These are phyloP conservation scores for Trichoderma semiorbis DNA, from an alignment of 2,329 filamentous ascomycete species.

Conservation along the genomic window DNA sequence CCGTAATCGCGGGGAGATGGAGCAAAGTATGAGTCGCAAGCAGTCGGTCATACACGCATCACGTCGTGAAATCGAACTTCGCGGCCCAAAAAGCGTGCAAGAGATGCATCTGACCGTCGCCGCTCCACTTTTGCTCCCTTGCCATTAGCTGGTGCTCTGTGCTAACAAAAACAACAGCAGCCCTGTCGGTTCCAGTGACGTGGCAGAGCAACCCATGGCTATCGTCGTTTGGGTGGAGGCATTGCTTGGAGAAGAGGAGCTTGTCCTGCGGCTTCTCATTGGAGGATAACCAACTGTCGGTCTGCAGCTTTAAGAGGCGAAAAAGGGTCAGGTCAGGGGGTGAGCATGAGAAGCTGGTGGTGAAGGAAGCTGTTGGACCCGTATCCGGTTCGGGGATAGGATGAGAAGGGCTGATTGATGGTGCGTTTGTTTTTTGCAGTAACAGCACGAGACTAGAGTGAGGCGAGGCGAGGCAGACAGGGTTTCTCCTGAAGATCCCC, in stretches of 20 bases:
- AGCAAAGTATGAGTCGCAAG: neutral
- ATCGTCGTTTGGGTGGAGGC: neutral
- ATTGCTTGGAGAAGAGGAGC: constrained; percentile 4
- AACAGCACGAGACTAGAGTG: neutral
- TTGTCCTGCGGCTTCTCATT: neutral
- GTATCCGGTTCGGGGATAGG: neutral
- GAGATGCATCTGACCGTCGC: constrained; percentile 12
- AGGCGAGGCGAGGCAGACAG: neutral
- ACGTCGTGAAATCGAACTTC: constrained; percentile 1
- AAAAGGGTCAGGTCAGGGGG: neutral
- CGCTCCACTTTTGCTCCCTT: constrained; percentile 9
- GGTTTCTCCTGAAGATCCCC: neutral
- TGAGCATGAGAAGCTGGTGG: neutral
- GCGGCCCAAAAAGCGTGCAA: constrained; percentile 12
- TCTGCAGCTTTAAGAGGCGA: constrained; percentile 8
- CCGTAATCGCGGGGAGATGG: neutral
- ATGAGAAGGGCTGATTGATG: neutral
- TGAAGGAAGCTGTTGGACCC: constrained; percentile 1
- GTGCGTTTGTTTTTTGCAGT: neutral
- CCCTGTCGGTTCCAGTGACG: constrained; percentile 12
- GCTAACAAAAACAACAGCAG: neutral
- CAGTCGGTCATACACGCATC: neutral
- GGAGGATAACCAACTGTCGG: constrained; percentile 7
- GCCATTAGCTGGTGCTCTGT: neutral
- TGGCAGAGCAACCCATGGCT: constrained; percentile 13